These are phyloP conservation scores for Paecilomyces variotii DNA, from an alignment of 2,329 filamentous ascomycete genomes.

Conservation along the genomic window DNA sequence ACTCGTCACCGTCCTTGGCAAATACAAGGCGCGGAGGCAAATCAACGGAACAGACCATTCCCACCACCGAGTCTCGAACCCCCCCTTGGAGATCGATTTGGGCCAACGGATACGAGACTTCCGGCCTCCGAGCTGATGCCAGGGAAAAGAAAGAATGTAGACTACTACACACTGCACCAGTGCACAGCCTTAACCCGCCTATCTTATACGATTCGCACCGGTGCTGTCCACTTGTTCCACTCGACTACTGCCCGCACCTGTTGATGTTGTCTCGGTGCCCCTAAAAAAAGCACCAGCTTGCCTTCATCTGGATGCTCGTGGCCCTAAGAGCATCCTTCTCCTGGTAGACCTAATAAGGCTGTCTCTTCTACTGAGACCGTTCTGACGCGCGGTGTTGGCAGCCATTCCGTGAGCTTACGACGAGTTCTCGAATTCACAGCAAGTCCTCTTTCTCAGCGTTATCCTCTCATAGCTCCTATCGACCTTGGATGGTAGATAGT, in stretches of 20 bases:
- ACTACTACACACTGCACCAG: too few species aligned
- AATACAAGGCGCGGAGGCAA: background rate
- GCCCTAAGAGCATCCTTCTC: background rate
- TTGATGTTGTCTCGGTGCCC: background rate
- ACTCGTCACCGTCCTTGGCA: background rate
- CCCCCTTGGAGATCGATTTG: background rate
- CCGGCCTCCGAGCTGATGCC: background rate
- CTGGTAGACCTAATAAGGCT: background rate
- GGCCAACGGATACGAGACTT: background rate
- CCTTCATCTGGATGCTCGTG: background rate
- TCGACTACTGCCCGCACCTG: background rate
- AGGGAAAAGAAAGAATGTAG: background rate
- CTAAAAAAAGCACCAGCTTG: background rate
- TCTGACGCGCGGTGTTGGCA: background rate
- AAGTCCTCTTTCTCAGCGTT: background rate
- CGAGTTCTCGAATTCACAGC: background rate
- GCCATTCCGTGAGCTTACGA: background rate
- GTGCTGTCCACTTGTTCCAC: background rate
- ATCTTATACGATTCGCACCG: background rate
- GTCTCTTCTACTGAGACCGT: background rate
- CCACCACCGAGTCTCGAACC: background rate
- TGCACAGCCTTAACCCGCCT: background rate
- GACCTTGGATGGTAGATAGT: background rate
- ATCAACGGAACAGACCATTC: background rate
- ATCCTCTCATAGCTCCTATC: background rate